A percentile compares a stretch with the other conserved stretches of the same genome.
Evolutionary conservation across 441 rosid species (phyloP).

Genomic region (Populus hybrid): DNA sequence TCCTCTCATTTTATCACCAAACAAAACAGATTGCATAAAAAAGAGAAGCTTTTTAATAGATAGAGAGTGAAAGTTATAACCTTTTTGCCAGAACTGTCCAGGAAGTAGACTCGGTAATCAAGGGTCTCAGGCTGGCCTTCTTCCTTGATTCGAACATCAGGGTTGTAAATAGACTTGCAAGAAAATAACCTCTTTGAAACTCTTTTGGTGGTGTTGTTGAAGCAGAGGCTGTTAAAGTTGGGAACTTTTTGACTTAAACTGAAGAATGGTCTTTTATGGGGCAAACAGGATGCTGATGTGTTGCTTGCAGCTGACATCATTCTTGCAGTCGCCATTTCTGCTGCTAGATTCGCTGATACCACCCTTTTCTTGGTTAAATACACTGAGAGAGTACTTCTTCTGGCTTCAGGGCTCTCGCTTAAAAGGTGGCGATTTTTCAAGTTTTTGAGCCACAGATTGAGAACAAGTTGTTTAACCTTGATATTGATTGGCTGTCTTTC

Average conservation of each 20-base stretch:
- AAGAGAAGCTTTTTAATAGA: not conserved
- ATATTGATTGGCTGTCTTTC: constrained; percentile 2
- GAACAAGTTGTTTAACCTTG: constrained; percentile 6
- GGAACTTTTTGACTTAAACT: constrained; percentile 19
- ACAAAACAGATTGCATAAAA: not conserved
- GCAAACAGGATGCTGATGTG: constrained; percentile 42
- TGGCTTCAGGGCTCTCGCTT: not conserved
- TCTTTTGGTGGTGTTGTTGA: constrained; percentile 21
- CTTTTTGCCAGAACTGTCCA: constrained; percentile 69
- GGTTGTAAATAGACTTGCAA: constrained; percentile 67
- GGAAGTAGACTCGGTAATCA: constrained; percentile 82
- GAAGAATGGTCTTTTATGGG: constrained; percentile 37
- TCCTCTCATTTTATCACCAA: constrained; percentile 8
- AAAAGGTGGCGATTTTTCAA: not conserved
- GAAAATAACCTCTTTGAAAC: constrained; percentile 47
- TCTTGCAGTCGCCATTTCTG: constrained; percentile 37
- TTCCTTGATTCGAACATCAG: constrained; percentile 56
- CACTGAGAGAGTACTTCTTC: not conserved
- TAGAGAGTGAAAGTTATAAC: constrained; percentile 21
- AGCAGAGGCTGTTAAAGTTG: constrained; percentile 24
- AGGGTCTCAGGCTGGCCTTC: constrained; percentile 84
- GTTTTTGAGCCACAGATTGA: constrained; percentile 8
- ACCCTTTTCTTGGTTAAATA: not conserved
- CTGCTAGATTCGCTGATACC: not conserved
- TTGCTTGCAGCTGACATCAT: constrained; percentile 31